These are phyloP conservation scores for Datisca glomerata DNA, from an alignment of 306 rosid species.

Conservation along the genomic window DNA sequence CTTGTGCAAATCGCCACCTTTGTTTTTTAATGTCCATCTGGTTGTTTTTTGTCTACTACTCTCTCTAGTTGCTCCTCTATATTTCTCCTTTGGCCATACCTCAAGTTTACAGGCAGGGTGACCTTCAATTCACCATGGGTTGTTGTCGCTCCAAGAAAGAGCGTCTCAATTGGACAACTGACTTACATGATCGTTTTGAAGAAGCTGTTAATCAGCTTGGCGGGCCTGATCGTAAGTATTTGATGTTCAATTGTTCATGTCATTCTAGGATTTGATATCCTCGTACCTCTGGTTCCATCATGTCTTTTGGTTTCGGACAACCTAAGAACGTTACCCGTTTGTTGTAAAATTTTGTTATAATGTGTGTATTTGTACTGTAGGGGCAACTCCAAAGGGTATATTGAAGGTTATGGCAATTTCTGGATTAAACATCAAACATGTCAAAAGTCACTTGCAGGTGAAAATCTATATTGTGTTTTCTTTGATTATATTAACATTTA, in stretches of 20 bases:
- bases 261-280: too few relatives aligned
- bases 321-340: too few relatives aligned
- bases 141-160: conserved; percentile 29
- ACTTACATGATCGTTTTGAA: conserved; percentile 55
- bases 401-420: conserved; percentile 35
- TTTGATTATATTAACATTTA: neutral
- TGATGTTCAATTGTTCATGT: neutral
- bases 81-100: conserved; percentile 11
- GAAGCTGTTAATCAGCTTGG: conserved; percentile 58
- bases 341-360: too few relatives aligned
- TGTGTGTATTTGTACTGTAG: conserved; percentile 11
- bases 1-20: conserved; percentile 34
- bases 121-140: conserved; percentile 32
- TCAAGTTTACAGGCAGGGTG: too few relatives aligned
- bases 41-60: neutral
- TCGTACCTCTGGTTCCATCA: neutral
- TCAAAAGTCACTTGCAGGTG: conserved; percentile 81
- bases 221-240: conserved; percentile 68
- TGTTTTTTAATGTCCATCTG: conserved; percentile 14
- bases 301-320: neutral
- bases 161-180: conserved; percentile 59
- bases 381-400: conserved; percentile 79
- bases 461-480: too few relatives aligned
- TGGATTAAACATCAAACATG: conserved; percentile 46
- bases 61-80: conserved; percentile 6